Base-by-base conservation (phyloP, 2,329 filamentous ascomycete genomes). In the Gaeumannomyces tritici region DNA sequence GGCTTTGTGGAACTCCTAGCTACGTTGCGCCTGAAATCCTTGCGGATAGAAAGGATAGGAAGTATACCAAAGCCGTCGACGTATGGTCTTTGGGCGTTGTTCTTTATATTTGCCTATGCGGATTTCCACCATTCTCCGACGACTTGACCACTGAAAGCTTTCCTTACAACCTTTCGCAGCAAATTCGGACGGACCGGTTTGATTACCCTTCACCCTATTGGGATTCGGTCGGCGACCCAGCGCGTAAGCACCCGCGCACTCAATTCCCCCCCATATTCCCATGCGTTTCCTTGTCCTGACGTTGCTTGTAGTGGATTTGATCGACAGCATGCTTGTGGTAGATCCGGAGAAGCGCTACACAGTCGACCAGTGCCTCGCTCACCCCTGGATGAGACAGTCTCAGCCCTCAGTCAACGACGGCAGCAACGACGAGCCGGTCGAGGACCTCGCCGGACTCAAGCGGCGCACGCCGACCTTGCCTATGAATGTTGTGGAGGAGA, bases 11-110 rank as follows among this genome's bases (percentile, higher is more conserved):
- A 66, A 99, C 95, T 21, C 95, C 93, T 7, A 95, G 90, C 74
- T 96, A 99, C 72, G 93, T 98, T 64, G 95, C 96, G 1, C 95
- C 95, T 1, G 95, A 99, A 73, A 96, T 99, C 63, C 80, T 99
- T 5, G 89, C 92, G 70, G 89, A 93, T 65, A 86, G 84, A 24
- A 88, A 86, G 69, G 85, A 91, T 64, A 87, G 95, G 67, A 90
- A 90, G 71, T 99, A 99, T 76, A 96, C 93, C 62, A 91, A 92
- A 70, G 93, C 93, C 3, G 95, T 99, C 12, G 95, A 99, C 73
- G 82, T 98, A 55, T 98, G 95, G 95, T 96, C 93, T 1, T 82
- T 98, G 0, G 95, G 95, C n/a, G 95, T 99, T 3, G 93, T 99
- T 4, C 81, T 99, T 28, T 99, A 98, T 76, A 98, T 98, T 69